phyloP scores from a whole-genome alignment of 2,329 filamentous ascomycete genomes.

The Ophiostoma tasmaniense region DNA sequence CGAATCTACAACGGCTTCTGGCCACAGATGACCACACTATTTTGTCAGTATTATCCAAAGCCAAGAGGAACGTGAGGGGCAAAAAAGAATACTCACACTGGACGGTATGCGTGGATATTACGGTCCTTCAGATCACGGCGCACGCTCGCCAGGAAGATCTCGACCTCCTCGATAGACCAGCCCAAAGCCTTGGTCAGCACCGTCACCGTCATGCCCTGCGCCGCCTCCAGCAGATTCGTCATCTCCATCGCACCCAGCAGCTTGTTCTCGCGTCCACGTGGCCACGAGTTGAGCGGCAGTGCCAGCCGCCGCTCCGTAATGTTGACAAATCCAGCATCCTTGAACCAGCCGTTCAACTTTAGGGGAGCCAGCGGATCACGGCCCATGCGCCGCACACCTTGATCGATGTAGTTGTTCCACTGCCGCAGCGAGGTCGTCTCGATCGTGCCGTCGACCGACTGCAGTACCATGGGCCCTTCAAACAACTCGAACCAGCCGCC shows the following conservation, averaged over 20 bases:
- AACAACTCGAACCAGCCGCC: conserved; percentile 35
- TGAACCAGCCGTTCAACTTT: conserved; percentile 19
- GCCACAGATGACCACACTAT: not conserved
- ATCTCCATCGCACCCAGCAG: conserved; percentile 30
- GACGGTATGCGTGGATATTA: conserved; percentile 27
- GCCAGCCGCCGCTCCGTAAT: conserved; percentile 27
- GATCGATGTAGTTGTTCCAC: conserved; percentile 24
- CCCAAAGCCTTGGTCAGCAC: conserved; percentile 28
- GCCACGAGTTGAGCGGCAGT: conserved; percentile 31
- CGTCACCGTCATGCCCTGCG: conserved; percentile 28
- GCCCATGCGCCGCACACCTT: conserved; percentile 18
- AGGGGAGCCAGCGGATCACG: conserved; percentile 16
- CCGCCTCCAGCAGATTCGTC: conserved; percentile 28
- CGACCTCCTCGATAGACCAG: conserved; percentile 27
- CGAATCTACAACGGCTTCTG: not conserved
- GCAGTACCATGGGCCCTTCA: conserved; percentile 24
- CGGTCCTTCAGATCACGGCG: conserved; percentile 26
- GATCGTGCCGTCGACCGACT: conserved; percentile 25
- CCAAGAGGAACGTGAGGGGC: not conserved
- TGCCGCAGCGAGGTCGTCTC: conserved; percentile 25
- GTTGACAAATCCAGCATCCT: conserved; percentile 28
- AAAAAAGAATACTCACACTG: conserved; percentile 7
- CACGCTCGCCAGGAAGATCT: conserved; percentile 27
- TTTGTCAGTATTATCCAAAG: not conserved
- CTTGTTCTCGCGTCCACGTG: conserved; percentile 30